Base-by-base conservation (phyloP, 257 asterid genomes). In the Mitragyna speciosa region DNA sequence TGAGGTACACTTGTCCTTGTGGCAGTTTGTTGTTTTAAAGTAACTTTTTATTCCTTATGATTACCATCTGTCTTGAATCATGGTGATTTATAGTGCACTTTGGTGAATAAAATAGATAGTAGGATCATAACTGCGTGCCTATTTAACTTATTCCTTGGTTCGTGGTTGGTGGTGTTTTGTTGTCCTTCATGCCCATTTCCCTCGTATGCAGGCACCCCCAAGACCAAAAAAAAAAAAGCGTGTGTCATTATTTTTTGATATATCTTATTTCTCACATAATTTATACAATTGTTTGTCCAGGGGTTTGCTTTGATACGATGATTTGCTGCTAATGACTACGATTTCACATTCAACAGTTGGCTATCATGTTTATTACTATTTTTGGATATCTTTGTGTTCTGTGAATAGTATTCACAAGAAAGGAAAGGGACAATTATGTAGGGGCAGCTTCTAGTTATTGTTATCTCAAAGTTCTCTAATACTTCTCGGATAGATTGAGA, bases 1-100 rank as follows among this genome's bases (percentile, higher is more conserved):
- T 69, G 95, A 91, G 95, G 98, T 94, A 85, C 71, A 51, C 49
- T 54, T 16, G 64, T 39, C 20, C 59, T 76, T 59, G 28, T 12
- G 43, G 58, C 56, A 17, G 49, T 28, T 71, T 68, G 22, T 24
- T 28, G 58, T 56, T 45, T 24, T 33, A 20, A 45, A 68, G 30
- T 26, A 20, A 30, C 39, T 30, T 5, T 70, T 1, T 49, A 14
- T 17, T 26, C 2, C 22, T 31, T 48, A 31, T n/a, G n/a, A n/a
- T 61, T 30, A 16, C 39, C 10, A 20, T 65, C 7, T 67, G 72
- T 64, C 26, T n/a, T 63, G 48, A 14, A 22, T 16, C 52, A n/a
- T 69, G 59, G 59, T 65, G 36, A 36, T 67, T 36, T 39, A 20
- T 47, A 26, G 49, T 59, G 9, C 64, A 48, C 33, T 51, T 45